Evolutionary conservation across 331 rosid genomes (phyloP).

Genomic region (Prunus yedoensis): DNA sequence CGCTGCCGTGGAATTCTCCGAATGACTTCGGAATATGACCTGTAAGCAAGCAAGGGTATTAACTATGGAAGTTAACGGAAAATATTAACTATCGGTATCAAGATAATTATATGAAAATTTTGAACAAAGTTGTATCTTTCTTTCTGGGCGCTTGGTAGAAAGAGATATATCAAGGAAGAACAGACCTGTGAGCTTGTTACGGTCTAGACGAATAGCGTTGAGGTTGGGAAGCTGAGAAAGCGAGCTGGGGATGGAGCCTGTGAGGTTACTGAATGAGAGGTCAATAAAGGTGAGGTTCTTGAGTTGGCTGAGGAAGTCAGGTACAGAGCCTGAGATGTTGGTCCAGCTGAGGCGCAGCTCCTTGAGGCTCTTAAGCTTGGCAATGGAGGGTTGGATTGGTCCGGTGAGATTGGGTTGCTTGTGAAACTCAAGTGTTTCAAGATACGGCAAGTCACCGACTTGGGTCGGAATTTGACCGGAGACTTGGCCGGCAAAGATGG

Average conservation of each 20-base stretch:
- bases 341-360: conserved; percentile 42
- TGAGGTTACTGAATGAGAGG: conserved; percentile 52
- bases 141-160: too few relatives aligned
- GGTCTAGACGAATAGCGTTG: conserved; percentile 26
- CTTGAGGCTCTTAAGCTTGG: conserved; percentile 47
- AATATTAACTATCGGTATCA: too few relatives aligned
- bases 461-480: conserved; percentile 50
- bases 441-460: conserved; percentile 58
- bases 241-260: conserved; percentile 57
- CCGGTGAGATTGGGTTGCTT: conserved; percentile 56
- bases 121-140: too few relatives aligned
- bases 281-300: conserved; percentile 40
- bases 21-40: too few relatives aligned
- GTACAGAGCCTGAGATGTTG: conserved; percentile 58
- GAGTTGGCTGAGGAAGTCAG: conserved; percentile 48
- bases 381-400: conserved; percentile 66
- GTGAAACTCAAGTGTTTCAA: conserved; percentile 44
- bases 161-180: too few relatives aligned
- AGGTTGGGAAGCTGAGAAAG: conserved; percentile 53
- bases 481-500: conserved; percentile 30
- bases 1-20: too few relatives aligned
- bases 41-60: too few relatives aligned
- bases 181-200: conserved; percentile 48
- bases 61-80: too few relatives aligned
- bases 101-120: too few relatives aligned